Evolutionary conservation across 495 filamentous ascomycete genomes (phyloP).

Genomic region (Trichocladium antarcticum): DNA sequence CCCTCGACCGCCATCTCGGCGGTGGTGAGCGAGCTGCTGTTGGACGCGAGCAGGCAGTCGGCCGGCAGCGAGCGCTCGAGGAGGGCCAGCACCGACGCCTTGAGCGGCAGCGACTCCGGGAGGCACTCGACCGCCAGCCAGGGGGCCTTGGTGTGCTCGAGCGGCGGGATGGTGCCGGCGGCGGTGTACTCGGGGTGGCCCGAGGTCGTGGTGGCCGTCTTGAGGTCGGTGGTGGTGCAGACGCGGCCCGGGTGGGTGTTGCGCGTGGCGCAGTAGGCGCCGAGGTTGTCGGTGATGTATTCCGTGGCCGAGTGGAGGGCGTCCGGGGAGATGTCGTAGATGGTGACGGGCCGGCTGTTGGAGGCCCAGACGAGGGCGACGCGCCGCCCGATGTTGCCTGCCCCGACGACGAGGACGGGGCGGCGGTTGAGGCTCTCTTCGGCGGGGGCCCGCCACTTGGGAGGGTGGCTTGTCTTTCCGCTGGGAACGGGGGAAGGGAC

Average conservation of each 20-base stretch:
- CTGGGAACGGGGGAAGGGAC: background rate
- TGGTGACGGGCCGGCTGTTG: constrained; percentile 23
- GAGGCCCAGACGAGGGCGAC: constrained; percentile 31
- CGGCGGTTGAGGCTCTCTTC: constrained; percentile 22
- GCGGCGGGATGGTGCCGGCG: background rate
- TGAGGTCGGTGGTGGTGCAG: constrained; percentile 21
- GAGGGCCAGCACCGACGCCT: constrained; percentile 39
- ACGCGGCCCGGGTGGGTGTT: constrained; percentile 26
- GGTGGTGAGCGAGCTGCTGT: constrained; percentile 40
- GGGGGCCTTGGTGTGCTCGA: constrained; percentile 14
- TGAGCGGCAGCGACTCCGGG: constrained; percentile 44
- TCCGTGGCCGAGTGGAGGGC: constrained; percentile 21
- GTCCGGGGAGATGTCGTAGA: constrained; percentile 27
- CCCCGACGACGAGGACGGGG: constrained; percentile 31
- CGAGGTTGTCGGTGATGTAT: constrained; percentile 31
- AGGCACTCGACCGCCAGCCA: constrained; percentile 50
- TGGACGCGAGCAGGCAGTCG: constrained; percentile 44
- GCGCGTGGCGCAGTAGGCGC: constrained; percentile 19
- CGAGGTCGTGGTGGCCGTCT: constrained; percentile 18
- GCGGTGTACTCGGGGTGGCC: constrained; percentile 3
- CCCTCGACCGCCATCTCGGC: constrained; percentile 35
- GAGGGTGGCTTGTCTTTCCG: background rate
- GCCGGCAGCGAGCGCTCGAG: constrained; percentile 32
- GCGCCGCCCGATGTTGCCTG: constrained; percentile 29
- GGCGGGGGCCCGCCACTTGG: constrained; percentile 19